Conservation (phyloP, 1,284 basidiomycete genomes). For the Coniferiporia sulphurascens region DNA sequence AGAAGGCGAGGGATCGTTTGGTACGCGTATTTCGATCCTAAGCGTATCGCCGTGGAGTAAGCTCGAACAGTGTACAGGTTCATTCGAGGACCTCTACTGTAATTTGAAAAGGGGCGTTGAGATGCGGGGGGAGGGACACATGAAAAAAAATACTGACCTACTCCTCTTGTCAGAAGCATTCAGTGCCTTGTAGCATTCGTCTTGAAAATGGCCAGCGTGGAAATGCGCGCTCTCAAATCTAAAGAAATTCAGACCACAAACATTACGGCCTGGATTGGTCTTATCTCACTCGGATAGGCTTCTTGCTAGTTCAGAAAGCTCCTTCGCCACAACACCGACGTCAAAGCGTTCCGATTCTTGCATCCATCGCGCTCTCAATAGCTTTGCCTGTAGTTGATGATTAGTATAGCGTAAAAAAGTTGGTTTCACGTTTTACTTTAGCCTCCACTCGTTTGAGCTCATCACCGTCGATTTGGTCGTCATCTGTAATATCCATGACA, state of each 20-base stretch:
- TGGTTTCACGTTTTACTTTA: slow-evolving; percentile 49
- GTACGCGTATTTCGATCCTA: slow-evolving; percentile 95
- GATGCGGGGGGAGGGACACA: neutral
- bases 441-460: slow-evolving; percentile 55
- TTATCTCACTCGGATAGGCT: slow-evolving; percentile 55
- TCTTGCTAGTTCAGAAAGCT: slow-evolving; percentile 54
- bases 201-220: slow-evolving; percentile 85
- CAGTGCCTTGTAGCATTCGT: slow-evolving; percentile 63
- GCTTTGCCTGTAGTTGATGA: slow-evolving; percentile 55
- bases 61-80: slow-evolving; percentile 60
- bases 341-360: slow-evolving; percentile 85
- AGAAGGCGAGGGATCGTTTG: slow-evolving; percentile 93
- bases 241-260: slow-evolving; percentile 13
- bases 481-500: slow-evolving; percentile 53
- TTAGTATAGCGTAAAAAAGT: slow-evolving; percentile 8
- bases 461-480: slow-evolving; percentile 32
- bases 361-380: slow-evolving; percentile 93
- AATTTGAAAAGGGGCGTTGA: neutral
- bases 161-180: slow-evolving; percentile 41
- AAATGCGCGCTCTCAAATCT: slow-evolving; percentile 88
- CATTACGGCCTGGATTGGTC: slow-evolving; percentile 21
- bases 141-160: slow-evolving; percentile 38
- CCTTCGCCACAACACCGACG: slow-evolving; percentile 55
- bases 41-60: slow-evolving; percentile 71
- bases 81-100: slow-evolving; percentile 52